Evolutionary conservation across 306 rosid species (phyloP), one percentile per base, ranked within the genome.

Genomic region (Ziziphus jujuba): DNA sequence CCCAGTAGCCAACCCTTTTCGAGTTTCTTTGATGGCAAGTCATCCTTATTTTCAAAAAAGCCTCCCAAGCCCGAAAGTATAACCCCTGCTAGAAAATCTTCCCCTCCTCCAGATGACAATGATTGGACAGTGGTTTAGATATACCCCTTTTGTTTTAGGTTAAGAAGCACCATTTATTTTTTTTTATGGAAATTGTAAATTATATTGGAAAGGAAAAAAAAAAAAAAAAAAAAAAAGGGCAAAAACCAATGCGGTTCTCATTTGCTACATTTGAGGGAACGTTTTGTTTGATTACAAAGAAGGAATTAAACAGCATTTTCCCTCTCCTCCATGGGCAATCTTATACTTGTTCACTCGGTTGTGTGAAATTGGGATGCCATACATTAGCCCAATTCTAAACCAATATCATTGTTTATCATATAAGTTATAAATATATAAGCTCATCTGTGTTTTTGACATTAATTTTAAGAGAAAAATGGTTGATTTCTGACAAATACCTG

Each of bases 41-140:
- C 99, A 73, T 88, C 95, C 11, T 67, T 88, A 65, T 88, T 90
- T 70, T 80, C 88, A n/a, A 86, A 78, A 88, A 93, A 80, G 73
- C 87, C 89, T 75, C 87, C 87, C 0, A 87, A 75, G 65, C 76
- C 85, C 57, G 88, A 76, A 64, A 67, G 59, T 60, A 43, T 69
- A 9, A 25, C 85, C 28, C 74, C 80, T 48, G 73, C 75, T 19
- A 84, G 66, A 67, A 83, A 86, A 78, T 34, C 45, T 40, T 12
- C 70, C 40, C 49, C 76, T 33, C 11, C 63, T 77, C 67, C 77
- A 5, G 71, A 61, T 15, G 83, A 81, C 47, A 61, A 63, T 65
- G 87, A 71, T 40, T 83, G 86, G 97, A 72, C 89, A 55, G 14
- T 74, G 56, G 77, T 78, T 76, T 80, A 83, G 84, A 56, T 70